Evolutionary conservation across 345 rosid genomes (phyloP).

Genomic region (Corchorus olitorius): DNA sequence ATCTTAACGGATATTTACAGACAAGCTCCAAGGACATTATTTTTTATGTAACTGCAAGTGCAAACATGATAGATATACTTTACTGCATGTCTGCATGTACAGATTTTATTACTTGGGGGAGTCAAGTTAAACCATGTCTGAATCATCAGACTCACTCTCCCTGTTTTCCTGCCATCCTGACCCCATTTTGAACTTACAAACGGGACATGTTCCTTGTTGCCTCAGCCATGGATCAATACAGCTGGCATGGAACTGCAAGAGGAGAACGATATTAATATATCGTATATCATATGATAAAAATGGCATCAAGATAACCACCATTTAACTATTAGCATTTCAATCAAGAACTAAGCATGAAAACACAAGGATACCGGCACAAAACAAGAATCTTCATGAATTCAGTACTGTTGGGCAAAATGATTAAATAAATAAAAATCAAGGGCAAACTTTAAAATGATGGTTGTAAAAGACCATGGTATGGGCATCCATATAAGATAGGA

Average conservation of each 20-base stretch:
- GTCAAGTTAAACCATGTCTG: constrained; percentile 46
- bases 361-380: background rate
- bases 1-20: constrained; percentile 23
- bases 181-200: constrained; percentile 55
- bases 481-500: background rate
- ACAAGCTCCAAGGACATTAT: background rate
- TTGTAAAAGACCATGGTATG: background rate
- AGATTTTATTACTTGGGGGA: background rate
- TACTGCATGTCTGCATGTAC: constrained; percentile 6
- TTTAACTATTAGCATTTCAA: constrained; percentile 3
- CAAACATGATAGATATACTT: constrained; percentile 4
- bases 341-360: background rate
- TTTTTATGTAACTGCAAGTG: background rate
- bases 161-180: constrained; percentile 51
- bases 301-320: background rate
- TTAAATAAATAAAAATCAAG: background rate
- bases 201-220: constrained; percentile 67
- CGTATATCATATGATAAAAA: background rate
- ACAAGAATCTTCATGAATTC: background rate
- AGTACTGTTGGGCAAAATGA: background rate
- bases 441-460: background rate
- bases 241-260: constrained; percentile 64
- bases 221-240: constrained; percentile 77
- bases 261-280: background rate
- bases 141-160: constrained; percentile 55